Evolutionary conservation across 208 protist genomes (phyloP), one percentile per base, ranked within the genome.

Genomic region (Leishmania braziliensis): DNA sequence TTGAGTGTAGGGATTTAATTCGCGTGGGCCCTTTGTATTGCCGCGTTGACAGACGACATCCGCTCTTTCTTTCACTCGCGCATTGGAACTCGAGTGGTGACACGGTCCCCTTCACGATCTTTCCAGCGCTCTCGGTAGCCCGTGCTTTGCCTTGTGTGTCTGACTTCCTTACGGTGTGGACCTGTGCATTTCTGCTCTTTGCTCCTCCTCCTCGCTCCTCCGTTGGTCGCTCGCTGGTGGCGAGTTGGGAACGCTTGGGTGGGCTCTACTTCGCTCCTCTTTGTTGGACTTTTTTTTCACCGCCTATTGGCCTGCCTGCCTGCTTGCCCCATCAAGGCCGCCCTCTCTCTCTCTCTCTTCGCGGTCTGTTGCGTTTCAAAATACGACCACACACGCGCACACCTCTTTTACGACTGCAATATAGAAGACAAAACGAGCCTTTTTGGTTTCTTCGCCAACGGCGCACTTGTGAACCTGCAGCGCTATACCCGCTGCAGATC

Each of bases 241-340:
- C 2, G 18, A 48, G 33, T 8, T 73, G 69, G 5, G 43, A 16
- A n/a, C 29, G 58, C 26, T 14, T 26, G 58, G 26, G 43, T 54
- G 68, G 10, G 26, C 71, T 77, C 29, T 66, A 16, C 14, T 14
- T 60, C 5, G 26, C 26, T 63, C 26, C 26, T 63, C 56, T 81
- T 81, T 65, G 26, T 80, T 62, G 39, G 4, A 10, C n/a, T 29
- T 54, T 71, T 48, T 72, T 20, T 54, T 71, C n/a, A 48, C 20
- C 46, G 0, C 39, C 46, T 46, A 46, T 46, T 46, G 43, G 43
- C 43, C 43, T 46, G 39, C 29, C 6, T 33, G 50, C 39, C 20
- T 60, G 39, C n/a, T 0, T n/a, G 36, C 36, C 46, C 43, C n/a
- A 20, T 43, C 48, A 50, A 56, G 46, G 39, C 46, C 56, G 9